Conservation (phyloP, 2,329 filamentous ascomycete species). For the Exophiala sp. region DNA sequence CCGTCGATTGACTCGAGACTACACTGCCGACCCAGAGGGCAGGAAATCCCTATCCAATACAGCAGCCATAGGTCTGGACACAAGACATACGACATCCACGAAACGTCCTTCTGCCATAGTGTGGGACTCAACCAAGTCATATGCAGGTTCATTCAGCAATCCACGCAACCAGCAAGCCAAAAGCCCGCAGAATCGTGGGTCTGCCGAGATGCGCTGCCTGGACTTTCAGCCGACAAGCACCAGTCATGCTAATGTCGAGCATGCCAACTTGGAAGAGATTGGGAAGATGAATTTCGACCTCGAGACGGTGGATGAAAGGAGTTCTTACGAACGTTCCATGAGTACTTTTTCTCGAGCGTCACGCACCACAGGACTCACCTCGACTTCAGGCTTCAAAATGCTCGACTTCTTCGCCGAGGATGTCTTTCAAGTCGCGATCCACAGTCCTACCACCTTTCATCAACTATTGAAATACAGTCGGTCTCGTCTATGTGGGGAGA, state of each 20-base stretch:
- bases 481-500: slow-evolving; percentile 43
- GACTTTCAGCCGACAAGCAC: neutral
- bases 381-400: slow-evolving; percentile 9
- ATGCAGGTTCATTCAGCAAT: neutral
- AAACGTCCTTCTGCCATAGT: neutral
- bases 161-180: neutral
- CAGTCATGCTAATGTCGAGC: neutral
- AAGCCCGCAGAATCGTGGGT: neutral
- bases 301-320: slow-evolving; percentile 11
- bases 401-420: slow-evolving; percentile 48
- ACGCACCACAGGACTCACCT: slow-evolving; percentile 10
- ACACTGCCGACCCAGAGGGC: slow-evolving; percentile 1
- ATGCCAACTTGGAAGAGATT: slow-evolving; percentile 10
- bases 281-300: slow-evolving; percentile 21
- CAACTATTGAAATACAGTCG: slow-evolving; percentile 49
- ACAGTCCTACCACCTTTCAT: slow-evolving; percentile 44
- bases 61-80: neutral
- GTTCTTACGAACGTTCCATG: slow-evolving; percentile 11
- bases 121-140: neutral
- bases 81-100: neutral
- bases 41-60: neutral
- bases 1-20: slow-evolving; percentile 10
- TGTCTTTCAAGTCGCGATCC: slow-evolving; percentile 48
- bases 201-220: neutral
- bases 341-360: slow-evolving; percentile 15